Base-by-base conservation (phyloP, 768 basidiomycete genomes). In the Zangia roseola region DNA sequence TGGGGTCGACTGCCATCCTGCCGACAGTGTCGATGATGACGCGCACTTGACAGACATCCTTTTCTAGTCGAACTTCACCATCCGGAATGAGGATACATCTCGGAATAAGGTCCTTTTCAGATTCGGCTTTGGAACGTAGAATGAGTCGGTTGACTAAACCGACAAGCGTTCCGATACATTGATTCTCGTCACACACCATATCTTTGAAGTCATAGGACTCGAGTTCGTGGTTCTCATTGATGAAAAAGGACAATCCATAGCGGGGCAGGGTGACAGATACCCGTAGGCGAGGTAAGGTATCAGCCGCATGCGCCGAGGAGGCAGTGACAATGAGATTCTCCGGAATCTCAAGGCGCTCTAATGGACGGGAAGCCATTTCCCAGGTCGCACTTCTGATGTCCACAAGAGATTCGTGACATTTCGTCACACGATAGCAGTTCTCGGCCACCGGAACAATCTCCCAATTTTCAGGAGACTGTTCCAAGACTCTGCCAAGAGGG, bases 161-260 rank as follows among this genome's bases (percentile, higher is more conserved):
- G 35, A 74, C 60, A 55, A 80, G 58, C 1, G 75, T 69, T 1
- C 71, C 74, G 12, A 60, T 54, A 0, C 60, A 71, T 48, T 77
- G 77, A 30, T 61, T 31, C 5, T 41, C 6, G 30, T 76, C 73
- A 6, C 74, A 57, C 14, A 71, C 57, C 64, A 73, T 75, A 16
- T 57, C 61, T 4, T 63, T 65, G 38, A 73, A 59, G 39, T 74
- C 73, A 9, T 40, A 50, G 19, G 69, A 76, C 47, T 76, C 68
- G 5, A 78, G 54, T 9, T 61, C 49, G 19, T 53, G 49, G 1
- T 28, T 9, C 0, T 34, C n/a, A 17, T 67, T 64, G 20, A 73
- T 28, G 37, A 69, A 65, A 43, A 78, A 78, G 4, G 65, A 59
- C n/a, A 78, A 52, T 3, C 62, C 53, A 34, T 68, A 70, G 3